Conservation (phyloP, 2,329 filamentous ascomycete species). For the Hypoxylon sp. region DNA sequence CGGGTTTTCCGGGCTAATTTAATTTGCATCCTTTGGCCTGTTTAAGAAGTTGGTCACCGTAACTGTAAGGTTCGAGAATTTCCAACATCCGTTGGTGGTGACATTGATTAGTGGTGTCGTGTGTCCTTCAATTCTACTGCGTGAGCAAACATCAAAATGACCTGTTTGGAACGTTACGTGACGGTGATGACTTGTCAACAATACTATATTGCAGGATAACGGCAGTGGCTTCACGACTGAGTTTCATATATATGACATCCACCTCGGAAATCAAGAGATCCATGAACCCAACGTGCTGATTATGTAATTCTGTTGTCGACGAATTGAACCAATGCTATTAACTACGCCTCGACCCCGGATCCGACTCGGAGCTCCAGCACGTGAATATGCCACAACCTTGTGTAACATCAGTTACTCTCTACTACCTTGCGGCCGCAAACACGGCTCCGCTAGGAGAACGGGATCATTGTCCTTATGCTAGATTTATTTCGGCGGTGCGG, state of each 20-base stretch:
- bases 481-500: too few relatives aligned
- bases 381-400: neutral
- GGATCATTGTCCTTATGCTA: too few relatives aligned
- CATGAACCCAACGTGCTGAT: neutral
- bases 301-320: neutral
- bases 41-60: conserved; percentile 8
- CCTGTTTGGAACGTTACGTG: conserved; percentile 11
- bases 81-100: conserved; percentile 5
- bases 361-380: neutral
- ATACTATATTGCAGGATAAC: conserved; percentile 6
- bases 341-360: neutral
- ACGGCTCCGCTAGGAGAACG: too few relatives aligned
- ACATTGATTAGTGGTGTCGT: neutral
- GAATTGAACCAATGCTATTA: neutral
- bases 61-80: conserved; percentile 1
- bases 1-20: neutral
- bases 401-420: neutral
- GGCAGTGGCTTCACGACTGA: neutral
- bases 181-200: neutral
- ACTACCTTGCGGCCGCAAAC: neutral
- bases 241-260: conserved; percentile 17
- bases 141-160: conserved; percentile 3
- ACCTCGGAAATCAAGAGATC: neutral
- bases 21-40: conserved; percentile 19
- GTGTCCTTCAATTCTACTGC: neutral